These are phyloP conservation scores for Musa itinerans DNA, from an alignment of 176 grass and related monocot genomes.

Conservation along the genomic window DNA sequence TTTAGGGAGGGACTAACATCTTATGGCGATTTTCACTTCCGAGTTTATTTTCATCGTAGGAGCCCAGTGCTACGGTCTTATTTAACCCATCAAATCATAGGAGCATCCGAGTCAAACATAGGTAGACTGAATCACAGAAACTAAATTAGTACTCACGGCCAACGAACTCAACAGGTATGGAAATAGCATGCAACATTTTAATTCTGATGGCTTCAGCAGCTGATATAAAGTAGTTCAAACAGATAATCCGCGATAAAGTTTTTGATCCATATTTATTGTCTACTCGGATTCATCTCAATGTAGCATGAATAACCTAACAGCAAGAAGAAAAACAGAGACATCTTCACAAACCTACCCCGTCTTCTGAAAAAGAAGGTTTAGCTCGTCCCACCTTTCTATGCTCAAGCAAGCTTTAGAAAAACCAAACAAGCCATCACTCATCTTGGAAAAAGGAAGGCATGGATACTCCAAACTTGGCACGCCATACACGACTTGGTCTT, in stretches of 20 bases:
- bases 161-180: no score
- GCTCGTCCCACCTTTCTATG: constrained; percentile 78
- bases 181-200: no score
- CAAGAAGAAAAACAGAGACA: neutral
- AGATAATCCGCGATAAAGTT: neutral
- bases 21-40: no score
- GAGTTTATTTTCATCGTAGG: no score
- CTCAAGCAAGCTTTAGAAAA: constrained; percentile 96
- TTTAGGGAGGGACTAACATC: no score
- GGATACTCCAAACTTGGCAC: constrained; percentile 16
- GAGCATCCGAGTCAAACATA: no score
- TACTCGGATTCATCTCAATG: neutral
- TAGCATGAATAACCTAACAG: neutral
- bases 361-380: constrained; percentile 66
- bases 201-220: no score
- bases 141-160: no score
- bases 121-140: no score
- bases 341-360: constrained; percentile 38
- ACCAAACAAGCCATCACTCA: constrained; percentile 65
- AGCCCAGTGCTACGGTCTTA: no score
- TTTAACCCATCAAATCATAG: no score
- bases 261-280: neutral
- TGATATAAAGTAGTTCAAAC: no score
- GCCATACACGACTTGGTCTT: constrained; percentile 76
- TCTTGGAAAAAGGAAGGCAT: constrained; percentile 38